Evolutionary conservation across 202 grass and related monocot species (phyloP).

Genomic region (Zizania palustris): DNA sequence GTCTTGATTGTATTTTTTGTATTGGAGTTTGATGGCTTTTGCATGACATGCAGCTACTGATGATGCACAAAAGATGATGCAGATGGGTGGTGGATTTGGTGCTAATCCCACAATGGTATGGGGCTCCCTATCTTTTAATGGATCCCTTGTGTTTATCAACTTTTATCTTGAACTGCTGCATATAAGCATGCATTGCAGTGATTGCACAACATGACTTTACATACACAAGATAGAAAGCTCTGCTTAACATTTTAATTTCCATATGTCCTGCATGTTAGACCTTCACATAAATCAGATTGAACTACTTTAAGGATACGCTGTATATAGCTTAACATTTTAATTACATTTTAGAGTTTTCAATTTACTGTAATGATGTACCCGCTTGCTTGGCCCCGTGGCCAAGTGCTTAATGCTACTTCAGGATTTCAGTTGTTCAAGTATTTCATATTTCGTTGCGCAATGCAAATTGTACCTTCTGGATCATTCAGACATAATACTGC

Average conservation of each 20-base stretch:
- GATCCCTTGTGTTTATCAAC: slow-evolving; percentile 19
- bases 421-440: background rate
- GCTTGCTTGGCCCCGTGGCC: background rate
- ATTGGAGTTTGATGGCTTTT: slow-evolving; percentile 40
- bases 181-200: background rate
- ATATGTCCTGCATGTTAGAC: background rate
- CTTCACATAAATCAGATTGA: slow-evolving; percentile 20
- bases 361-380: slow-evolving; percentile 1
- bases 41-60: slow-evolving; percentile 68
- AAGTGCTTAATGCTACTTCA: slow-evolving; percentile 3
- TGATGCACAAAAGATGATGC: slow-evolving; percentile 96
- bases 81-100: slow-evolving; percentile 91
- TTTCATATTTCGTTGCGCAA: background rate
- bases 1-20: background rate
- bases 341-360: background rate
- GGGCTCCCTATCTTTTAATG: slow-evolving; percentile 11
- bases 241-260: slow-evolving; percentile 18
- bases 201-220: background rate
- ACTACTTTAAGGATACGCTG: slow-evolving; percentile 9
- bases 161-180: background rate
- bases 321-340: background rate
- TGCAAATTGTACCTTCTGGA: slow-evolving; percentile 24
- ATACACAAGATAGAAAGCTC: slow-evolving; percentile 23
- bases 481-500: background rate
- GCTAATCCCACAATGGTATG: slow-evolving; percentile 73